Conservation (phyloP, 169 alveolate genomes). For the Babesia divergens region DNA sequence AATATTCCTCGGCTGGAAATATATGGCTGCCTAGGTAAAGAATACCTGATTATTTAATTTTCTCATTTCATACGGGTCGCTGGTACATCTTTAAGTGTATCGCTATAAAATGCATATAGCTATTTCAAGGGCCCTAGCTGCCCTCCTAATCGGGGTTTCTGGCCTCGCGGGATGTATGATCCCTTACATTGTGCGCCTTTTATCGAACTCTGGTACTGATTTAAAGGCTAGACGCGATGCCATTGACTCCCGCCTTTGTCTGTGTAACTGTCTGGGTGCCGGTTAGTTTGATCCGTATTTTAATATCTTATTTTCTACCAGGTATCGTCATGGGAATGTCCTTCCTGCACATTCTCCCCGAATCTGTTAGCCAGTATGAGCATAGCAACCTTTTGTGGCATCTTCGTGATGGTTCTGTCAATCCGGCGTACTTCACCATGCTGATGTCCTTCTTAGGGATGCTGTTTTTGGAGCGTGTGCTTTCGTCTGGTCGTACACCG, state of each 20-base stretch:
- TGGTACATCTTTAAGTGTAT: too few relatives aligned
- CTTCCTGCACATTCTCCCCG: conserved; percentile 63
- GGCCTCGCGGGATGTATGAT: conserved; percentile 48
- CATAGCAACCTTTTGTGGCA: conserved; percentile 7
- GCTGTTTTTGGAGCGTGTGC: conserved; percentile 56
- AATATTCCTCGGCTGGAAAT: too few relatives aligned
- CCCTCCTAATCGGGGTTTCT: conserved; percentile 28
- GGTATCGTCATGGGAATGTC: conserved; percentile 60
- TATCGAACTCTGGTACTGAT: not conserved
- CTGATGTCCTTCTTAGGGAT: conserved; percentile 27
- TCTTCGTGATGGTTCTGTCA: conserved; percentile 6
- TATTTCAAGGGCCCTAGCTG: conserved; percentile 27
- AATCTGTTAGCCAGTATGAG: conserved; percentile 36
- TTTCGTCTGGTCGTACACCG: conserved; percentile 59
- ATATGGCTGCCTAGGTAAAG: too few relatives aligned
- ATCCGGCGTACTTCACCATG: conserved; percentile 19
- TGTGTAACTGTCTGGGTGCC: conserved; percentile 63
- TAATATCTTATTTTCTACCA: not conserved
- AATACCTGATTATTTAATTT: too few relatives aligned
- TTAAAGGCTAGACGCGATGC: not conserved
- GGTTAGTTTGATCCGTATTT: conserved; percentile 2
- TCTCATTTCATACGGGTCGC: too few relatives aligned
- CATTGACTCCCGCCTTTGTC: conserved; percentile 43
- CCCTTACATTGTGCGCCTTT: conserved; percentile 28
- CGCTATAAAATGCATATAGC: conserved; percentile 5